phyloP scores from a whole-genome alignment of 2,329 filamentous ascomycete species.

The Rhinocladiella mackenziei region DNA sequence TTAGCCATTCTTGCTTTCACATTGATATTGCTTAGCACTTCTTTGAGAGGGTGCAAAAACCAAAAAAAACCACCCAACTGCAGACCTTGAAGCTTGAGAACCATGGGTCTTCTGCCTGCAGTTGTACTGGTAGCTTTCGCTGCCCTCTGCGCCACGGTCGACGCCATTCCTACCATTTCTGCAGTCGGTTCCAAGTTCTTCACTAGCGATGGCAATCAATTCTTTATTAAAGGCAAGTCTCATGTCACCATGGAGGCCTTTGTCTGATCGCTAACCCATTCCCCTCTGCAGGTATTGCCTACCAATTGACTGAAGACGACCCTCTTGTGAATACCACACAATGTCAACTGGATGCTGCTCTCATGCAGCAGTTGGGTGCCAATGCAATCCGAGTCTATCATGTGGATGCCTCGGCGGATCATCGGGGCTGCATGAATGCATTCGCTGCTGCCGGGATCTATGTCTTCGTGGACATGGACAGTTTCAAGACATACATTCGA shows the following conservation, averaged over 20 bases:
- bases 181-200: constrained; percentile 79
- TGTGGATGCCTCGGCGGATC: constrained; percentile 67
- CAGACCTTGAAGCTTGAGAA: neutral
- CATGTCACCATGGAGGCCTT: neutral
- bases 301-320: constrained; percentile 64
- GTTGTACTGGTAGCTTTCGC: constrained; percentile 16
- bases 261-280: neutral
- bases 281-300: constrained; percentile 61
- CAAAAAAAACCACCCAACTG: too few relatives aligned
- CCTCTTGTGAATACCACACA: constrained; percentile 72
- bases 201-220: constrained; percentile 72
- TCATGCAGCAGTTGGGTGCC: constrained; percentile 76
- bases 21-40: constrained; percentile 1
- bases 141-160: constrained; percentile 32
- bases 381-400: constrained; percentile 88
- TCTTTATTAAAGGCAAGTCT: constrained; percentile 70
- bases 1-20: constrained; percentile 1
- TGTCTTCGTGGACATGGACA: constrained; percentile 72
- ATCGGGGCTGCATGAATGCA: constrained; percentile 74
- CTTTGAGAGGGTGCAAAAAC: neutral
- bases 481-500: constrained; percentile 44
- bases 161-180: constrained; percentile 54
- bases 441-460: constrained; percentile 81
- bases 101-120: constrained; percentile 11
- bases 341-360: constrained; percentile 67